phyloP scores from a whole-genome alignment of 306 rosid species.

The Hippophae rhamnoides region DNA sequence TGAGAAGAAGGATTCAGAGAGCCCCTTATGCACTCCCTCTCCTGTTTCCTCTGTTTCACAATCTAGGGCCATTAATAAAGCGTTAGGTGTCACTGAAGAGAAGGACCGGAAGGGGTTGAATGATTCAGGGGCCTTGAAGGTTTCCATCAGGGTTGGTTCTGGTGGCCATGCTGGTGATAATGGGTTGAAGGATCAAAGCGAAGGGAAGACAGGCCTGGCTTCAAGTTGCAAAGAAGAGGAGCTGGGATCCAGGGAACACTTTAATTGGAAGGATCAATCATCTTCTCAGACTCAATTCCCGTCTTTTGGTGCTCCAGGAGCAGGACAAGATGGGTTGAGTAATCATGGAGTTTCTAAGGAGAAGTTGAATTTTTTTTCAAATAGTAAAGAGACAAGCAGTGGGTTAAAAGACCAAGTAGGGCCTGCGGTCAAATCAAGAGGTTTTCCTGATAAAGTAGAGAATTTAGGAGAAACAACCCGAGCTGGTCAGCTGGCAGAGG shows the following conservation, averaged over 20 bases:
- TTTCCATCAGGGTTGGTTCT: constrained; percentile 20
- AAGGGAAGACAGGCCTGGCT: constrained; percentile 13
- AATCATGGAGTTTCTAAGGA: constrained; percentile 44
- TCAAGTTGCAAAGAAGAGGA: constrained; percentile 20
- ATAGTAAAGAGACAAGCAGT: constrained; percentile 23
- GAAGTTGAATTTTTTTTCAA: constrained; percentile 19
- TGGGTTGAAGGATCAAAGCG: constrained; percentile 26
- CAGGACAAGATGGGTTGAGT: constrained; percentile 28
- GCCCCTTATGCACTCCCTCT: constrained; percentile 56
- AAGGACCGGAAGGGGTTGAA: constrained; percentile 27
- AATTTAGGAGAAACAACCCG: constrained; percentile 22
- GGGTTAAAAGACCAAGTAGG: constrained; percentile 34
- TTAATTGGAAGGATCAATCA: constrained; percentile 33
- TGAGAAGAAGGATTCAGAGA: constrained; percentile 60
- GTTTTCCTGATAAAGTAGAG: constrained; percentile 23
- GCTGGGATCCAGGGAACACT: constrained; percentile 16
- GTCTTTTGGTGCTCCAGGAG: constrained; percentile 17
- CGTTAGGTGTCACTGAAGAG: constrained; percentile 24
- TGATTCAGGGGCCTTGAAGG: constrained; percentile 15
- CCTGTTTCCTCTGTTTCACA: constrained; percentile 36
- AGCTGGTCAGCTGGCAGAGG: constrained; percentile 21
- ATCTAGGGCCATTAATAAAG: constrained; percentile 17
- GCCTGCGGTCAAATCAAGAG: constrained; percentile 23
- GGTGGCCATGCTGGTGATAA: constrained; percentile 15
- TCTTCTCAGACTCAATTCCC: constrained; percentile 22